Conservation (phyloP, 495 filamentous ascomycete genomes). For the Tuber calosporum region DNA sequence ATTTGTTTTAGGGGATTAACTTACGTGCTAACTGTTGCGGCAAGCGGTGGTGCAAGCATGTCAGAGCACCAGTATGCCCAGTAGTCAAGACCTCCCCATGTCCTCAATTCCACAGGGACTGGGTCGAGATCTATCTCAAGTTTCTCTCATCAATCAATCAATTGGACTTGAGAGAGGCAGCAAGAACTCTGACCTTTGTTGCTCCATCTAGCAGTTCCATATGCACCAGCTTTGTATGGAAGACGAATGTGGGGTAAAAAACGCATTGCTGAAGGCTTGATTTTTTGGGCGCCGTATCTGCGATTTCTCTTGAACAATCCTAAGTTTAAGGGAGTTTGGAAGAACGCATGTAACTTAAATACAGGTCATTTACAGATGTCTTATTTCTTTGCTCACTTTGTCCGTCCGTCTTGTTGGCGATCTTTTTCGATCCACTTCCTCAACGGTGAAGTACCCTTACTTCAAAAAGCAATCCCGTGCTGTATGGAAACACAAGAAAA, state of each 20-base stretch:
- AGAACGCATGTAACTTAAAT: slow-evolving; percentile 1
- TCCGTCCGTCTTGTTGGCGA: neutral
- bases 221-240: slow-evolving; percentile 44
- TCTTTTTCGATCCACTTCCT: neutral
- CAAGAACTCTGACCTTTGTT: slow-evolving; percentile 43
- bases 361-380: neutral
- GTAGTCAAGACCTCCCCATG: slow-evolving; percentile 46
- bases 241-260: slow-evolving; percentile 39
- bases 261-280: neutral
- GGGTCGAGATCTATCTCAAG: slow-evolving; percentile 46
- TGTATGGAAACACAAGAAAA: neutral
- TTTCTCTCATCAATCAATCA: neutral
- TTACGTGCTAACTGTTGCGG: slow-evolving; percentile 32
- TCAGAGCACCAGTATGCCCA: slow-evolving; percentile 46
- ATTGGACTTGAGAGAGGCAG: neutral
- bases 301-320: neutral
- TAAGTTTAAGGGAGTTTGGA: neutral
- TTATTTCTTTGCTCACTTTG: neutral
- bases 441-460: neutral
- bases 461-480: neutral
- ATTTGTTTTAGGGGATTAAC: slow-evolving; percentile 11
- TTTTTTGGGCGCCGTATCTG: neutral
- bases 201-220: slow-evolving; percentile 45
- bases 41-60: slow-evolving; percentile 46
- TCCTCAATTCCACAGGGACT: slow-evolving; percentile 45